Conservation (phyloP, 306 rosid species). For the Comarum palustre region DNA sequence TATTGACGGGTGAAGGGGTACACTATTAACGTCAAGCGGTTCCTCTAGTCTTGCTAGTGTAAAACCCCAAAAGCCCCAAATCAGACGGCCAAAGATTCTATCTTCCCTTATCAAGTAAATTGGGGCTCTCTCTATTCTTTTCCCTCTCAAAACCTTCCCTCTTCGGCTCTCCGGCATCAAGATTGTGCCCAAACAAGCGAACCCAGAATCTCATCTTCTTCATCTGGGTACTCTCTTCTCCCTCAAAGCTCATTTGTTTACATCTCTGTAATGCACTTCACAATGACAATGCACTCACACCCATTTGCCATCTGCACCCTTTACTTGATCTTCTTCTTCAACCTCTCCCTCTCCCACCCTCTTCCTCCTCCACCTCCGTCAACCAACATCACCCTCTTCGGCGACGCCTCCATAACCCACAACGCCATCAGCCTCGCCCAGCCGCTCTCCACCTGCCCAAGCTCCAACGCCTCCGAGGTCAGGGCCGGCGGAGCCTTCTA, state of each 20-base stretch:
- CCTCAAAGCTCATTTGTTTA: not conserved
- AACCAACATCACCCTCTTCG: slow-evolving; percentile 63
- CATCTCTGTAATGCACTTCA: not conserved
- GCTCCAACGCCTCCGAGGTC: not conserved
- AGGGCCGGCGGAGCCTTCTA: slow-evolving; percentile 67
- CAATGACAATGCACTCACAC: slow-evolving; percentile 9
- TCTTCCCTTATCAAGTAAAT: not conserved
- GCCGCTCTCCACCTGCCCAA: slow-evolving; percentile 40
- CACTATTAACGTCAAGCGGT: too few species aligned
- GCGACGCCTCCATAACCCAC: slow-evolving; percentile 58
- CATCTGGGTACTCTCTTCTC: not conserved
- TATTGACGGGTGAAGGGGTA: too few species aligned
- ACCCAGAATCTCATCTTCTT: not conserved
- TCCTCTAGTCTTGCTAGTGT: not conserved
- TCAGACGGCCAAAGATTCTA: not conserved
- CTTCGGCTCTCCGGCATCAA: too few species aligned
- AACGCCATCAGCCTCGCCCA: slow-evolving; percentile 59
- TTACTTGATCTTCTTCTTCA: slow-evolving; percentile 26
- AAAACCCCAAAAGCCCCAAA: not conserved
- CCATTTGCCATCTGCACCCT: slow-evolving; percentile 16
- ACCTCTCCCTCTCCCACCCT: slow-evolving; percentile 21
- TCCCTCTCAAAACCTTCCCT: too few species aligned
- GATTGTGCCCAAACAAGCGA: not conserved
- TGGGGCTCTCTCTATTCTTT: not conserved
- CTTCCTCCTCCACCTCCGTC: slow-evolving; percentile 31